A percentile compares a stretch with the other conserved stretches of the same genome.
Conservation (phyloP, 2,329 filamentous ascomycete genomes). For the Aspergillus piperis region DNA sequence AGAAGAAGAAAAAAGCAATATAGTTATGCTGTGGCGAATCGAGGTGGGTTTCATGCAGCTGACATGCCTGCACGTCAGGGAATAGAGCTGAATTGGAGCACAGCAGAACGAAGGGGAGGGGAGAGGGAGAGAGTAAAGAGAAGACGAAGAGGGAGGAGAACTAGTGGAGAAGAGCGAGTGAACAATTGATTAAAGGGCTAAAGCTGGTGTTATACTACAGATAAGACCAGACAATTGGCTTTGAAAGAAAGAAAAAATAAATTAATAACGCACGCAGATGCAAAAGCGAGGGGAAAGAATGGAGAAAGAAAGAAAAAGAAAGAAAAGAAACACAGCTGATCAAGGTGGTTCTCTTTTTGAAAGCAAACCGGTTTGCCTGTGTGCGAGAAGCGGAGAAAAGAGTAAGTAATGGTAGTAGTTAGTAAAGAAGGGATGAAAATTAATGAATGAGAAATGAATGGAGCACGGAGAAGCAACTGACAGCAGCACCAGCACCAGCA, state of each 20-base stretch:
- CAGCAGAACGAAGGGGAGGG: neutral
- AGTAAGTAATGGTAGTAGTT: neutral
- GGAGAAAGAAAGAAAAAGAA: neutral
- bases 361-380: slow-evolving; percentile 6
- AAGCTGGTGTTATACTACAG: neutral
- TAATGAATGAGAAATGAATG: neutral
- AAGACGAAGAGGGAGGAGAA: neutral
- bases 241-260: no score
- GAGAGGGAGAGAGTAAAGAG: slow-evolving; percentile 3
- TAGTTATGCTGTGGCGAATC: neutral
- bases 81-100: neutral
- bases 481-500: slow-evolving; percentile 3
- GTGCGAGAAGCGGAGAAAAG: neutral
- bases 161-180: slow-evolving; percentile 2
- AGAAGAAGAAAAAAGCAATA: neutral
- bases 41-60: slow-evolving; percentile 14
- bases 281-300: neutral
- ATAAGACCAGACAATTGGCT: no score
- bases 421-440: neutral
- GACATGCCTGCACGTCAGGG: slow-evolving; percentile 26
- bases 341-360: neutral
- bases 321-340: slow-evolving; percentile 5
- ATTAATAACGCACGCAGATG: no score
- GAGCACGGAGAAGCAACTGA: slow-evolving; percentile 1
- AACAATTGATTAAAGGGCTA: neutral